Evolutionary conservation across 1,139 yeast species (phyloP).

Genomic region (Pichia sp.): DNA sequence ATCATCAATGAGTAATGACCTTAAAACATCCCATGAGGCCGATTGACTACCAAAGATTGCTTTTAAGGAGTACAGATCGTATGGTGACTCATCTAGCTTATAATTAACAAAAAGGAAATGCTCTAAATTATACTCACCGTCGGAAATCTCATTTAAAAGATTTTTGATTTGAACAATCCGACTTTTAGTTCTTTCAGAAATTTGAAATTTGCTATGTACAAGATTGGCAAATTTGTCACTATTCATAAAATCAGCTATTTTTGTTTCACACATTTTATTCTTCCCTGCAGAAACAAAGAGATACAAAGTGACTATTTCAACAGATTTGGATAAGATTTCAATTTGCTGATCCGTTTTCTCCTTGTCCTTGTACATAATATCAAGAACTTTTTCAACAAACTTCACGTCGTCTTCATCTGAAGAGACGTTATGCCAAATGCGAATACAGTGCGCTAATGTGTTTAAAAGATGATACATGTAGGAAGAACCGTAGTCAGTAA

Average conservation of each 20-base stretch:
- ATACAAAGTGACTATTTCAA: constrained; percentile 69
- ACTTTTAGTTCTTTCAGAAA: constrained; percentile 37
- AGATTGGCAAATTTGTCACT: constrained; percentile 32
- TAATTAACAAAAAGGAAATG: constrained; percentile 47
- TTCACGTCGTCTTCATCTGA: constrained; percentile 37
- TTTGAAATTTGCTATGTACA: constrained; percentile 31
- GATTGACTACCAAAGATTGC: constrained; percentile 39
- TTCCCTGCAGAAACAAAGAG: constrained; percentile 47
- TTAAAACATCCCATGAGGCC: constrained; percentile 44
- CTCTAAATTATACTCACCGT: constrained; percentile 35
- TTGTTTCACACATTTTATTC: constrained; percentile 33
- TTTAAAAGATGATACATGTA: constrained; percentile 2
- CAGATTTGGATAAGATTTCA: constrained; percentile 56
- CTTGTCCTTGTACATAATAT: constrained; percentile 9
- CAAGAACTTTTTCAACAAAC: constrained; percentile 45
- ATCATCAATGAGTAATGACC: constrained; percentile 49
- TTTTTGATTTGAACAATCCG: constrained; percentile 39
- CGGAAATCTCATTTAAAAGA: constrained; percentile 45
- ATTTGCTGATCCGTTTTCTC: constrained; percentile 26
- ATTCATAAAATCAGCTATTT: constrained; percentile 40
- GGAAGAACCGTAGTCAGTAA: constrained; percentile 11
- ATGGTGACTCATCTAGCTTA: constrained; percentile 48
- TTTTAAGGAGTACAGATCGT: constrained; percentile 60
- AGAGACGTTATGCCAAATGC: constrained; percentile 2
- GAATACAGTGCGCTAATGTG: constrained; percentile 3